Evolutionary conservation across 2,329 filamentous ascomycete genomes (phyloP).

Genomic region (Diaporthe vexans): DNA sequence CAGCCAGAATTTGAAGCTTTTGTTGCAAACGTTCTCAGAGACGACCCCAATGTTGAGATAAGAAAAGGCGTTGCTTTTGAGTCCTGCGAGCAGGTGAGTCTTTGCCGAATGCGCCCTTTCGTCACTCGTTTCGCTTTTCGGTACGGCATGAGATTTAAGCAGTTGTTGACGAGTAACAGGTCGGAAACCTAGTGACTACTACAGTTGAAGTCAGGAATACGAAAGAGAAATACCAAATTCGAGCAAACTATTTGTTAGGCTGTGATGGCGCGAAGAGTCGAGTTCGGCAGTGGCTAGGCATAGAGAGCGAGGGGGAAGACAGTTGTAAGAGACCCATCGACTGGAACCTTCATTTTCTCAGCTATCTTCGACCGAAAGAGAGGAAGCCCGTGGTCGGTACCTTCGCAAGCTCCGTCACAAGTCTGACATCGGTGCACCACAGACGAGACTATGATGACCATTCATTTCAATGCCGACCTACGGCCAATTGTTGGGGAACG

Average conservation of each 20-base stretch:
- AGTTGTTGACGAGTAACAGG: slow-evolving; percentile 36
- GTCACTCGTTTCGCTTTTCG: too few species aligned
- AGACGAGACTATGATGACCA: slow-evolving; percentile 63
- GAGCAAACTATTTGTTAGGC: slow-evolving; percentile 51
- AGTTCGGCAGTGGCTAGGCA: slow-evolving; percentile 50
- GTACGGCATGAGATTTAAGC: too few species aligned
- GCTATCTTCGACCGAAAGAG: neutral
- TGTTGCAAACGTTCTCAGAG: slow-evolving; percentile 47
- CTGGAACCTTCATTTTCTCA: neutral
- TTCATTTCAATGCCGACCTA: slow-evolving; percentile 59
- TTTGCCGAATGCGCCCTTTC: too few species aligned
- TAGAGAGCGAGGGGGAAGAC: slow-evolving; percentile 58
- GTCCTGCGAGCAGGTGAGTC: slow-evolving; percentile 50
- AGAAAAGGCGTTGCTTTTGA: slow-evolving; percentile 52
- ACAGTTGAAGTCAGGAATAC: slow-evolving; percentile 49
- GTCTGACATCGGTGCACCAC: neutral
- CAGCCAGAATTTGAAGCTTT: slow-evolving; percentile 57
- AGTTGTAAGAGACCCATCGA: slow-evolving; percentile 50
- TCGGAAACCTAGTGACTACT: slow-evolving; percentile 46
- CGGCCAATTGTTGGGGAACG: slow-evolving; percentile 53
- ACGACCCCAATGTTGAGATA: slow-evolving; percentile 49
- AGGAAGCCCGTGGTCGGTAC: neutral
- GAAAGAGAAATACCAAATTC: slow-evolving; percentile 46
- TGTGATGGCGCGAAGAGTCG: slow-evolving; percentile 54
- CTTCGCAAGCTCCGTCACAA: too few species aligned